Base-by-base conservation (phyloP, 1,284 basidiomycete genomes). In the Mycosarcoma mackinlayi region DNA sequence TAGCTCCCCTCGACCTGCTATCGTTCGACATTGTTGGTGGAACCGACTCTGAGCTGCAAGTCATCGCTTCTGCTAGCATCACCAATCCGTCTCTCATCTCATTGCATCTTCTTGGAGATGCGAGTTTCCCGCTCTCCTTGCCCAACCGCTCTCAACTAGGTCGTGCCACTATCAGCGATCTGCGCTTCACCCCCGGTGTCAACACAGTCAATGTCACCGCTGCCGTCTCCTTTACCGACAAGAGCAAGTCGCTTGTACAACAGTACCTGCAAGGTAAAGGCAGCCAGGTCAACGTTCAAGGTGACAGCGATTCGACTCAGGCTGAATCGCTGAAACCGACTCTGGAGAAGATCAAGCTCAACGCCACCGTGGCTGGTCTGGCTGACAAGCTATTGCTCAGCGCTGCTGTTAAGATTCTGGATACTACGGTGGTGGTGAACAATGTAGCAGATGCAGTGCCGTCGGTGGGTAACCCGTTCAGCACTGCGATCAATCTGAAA, bases 21-120 rank as follows among this genome's bases (percentile, higher is more conserved):
- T 83, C 78, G 9, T 88, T 92, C 23, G 90, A 92, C 76, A 89
- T 92, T 2, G 71, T 86, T 13, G 89, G 90, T 49, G 91, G 90
- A 18, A 88, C 88, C 4, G 76, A 82, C 18, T 86, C 88, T 25
- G 88, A 86, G 19, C 86, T 92, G 53, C 83, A 85, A 13, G 85
- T 92, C 44, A 85, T 80, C 16, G 90, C 91, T 51, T 83, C 85
- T 60, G 68, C 75, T 31, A 59, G 58, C 10, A 89, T 92, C 24
- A 76, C 84, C 75, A 92, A 92, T 76, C 90, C 90, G 3, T 90
- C 88, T 11, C 33, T n/a, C 16, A 90, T 87, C 77, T 84, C 91
- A 60, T 86, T 88, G 53, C 82, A 91, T 19, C 79, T 35, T 21
- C 63, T 71, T 3, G 79, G 78, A 25, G 63, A 76, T 42, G 58